These are phyloP conservation scores for Epichloe festucae DNA, from an alignment of 2,329 filamentous ascomycete species.

Conservation along the genomic window DNA sequence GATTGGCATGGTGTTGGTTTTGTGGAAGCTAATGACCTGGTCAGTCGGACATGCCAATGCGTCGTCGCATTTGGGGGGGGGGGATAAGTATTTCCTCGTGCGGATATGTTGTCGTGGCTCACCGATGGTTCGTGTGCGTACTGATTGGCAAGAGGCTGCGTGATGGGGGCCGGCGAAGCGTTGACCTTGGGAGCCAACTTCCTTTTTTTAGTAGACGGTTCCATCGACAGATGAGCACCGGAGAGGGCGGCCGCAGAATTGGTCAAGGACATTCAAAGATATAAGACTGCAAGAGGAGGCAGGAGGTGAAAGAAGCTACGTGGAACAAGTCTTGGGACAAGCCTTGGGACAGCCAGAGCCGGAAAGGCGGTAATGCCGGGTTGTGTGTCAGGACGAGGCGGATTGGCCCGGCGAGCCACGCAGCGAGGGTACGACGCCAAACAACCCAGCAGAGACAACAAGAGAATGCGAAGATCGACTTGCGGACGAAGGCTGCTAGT, in stretches of 20 bases:
- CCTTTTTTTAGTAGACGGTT: slow-evolving; percentile 30
- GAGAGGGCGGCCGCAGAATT: slow-evolving; percentile 9
- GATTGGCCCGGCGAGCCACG: slow-evolving; percentile 2
- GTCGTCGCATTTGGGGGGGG: background rate
- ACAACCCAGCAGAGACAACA: background rate
- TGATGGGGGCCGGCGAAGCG: slow-evolving; percentile 18
- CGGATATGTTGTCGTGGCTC: background rate
- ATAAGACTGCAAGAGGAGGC: background rate
- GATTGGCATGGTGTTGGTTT: slow-evolving; percentile 22
- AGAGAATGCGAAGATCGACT: background rate
- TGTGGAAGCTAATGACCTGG: slow-evolving; percentile 4
- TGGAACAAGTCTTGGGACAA: background rate
- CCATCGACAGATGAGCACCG: slow-evolving; percentile 20
- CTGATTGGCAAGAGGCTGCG: slow-evolving; percentile 12
- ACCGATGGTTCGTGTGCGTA: slow-evolving; percentile 5
- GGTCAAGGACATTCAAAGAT: slow-evolving; percentile 6
- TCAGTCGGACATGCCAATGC: background rate
- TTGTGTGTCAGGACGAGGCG: slow-evolving; percentile 1
- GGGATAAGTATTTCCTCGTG: background rate
- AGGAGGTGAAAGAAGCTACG: background rate
- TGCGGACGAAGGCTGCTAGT: slow-evolving; percentile 1
- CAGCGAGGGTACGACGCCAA: background rate
- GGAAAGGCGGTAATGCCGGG: background rate
- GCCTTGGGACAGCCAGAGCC: background rate
- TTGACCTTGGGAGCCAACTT: slow-evolving; percentile 30